These are phyloP conservation scores for Pleurotus citrinopileatus DNA, from an alignment of 768 basidiomycete genomes.

Conservation along the genomic window DNA sequence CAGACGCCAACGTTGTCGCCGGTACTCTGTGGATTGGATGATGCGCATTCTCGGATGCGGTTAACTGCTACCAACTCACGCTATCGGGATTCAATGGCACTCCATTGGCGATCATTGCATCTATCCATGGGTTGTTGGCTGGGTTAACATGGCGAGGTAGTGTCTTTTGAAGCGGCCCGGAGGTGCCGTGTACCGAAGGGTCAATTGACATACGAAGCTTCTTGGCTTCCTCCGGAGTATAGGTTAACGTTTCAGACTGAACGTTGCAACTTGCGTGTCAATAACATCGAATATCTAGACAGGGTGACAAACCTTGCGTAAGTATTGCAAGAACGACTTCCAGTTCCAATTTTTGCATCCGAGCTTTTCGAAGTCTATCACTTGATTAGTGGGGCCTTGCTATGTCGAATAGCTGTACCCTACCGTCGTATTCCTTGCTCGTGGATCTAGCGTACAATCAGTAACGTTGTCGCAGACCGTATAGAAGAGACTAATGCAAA, in stretches of 20 bases:
- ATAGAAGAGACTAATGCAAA: neutral
- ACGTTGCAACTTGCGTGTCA: neutral
- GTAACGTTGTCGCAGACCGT: neutral
- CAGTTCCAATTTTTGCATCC: constrained; percentile 15
- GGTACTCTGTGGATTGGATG: neutral
- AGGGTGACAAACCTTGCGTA: constrained; percentile 10
- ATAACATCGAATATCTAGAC: neutral
- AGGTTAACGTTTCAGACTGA: neutral
- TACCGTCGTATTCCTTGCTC: constrained; percentile 9
- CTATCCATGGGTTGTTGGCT: neutral
- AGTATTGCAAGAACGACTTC: constrained; percentile 12
- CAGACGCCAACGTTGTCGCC: constrained; percentile 1
- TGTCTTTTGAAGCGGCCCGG: constrained; percentile 10
- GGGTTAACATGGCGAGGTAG: neutral
- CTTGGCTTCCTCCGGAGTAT: neutral
- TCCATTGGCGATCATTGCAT: neutral
- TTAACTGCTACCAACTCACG: neutral
- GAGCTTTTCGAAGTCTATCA: constrained; percentile 10
- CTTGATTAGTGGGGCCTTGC: neutral
- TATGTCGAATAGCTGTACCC: neutral
- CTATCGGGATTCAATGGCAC: neutral
- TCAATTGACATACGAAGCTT: neutral
- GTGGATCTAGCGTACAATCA: constrained; percentile 2
- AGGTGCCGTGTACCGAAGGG: neutral
- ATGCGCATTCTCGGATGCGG: neutral